Evolutionary conservation across 2,329 filamentous ascomycete species (phyloP).

Genomic region (Clarireedia monteithiana): DNA sequence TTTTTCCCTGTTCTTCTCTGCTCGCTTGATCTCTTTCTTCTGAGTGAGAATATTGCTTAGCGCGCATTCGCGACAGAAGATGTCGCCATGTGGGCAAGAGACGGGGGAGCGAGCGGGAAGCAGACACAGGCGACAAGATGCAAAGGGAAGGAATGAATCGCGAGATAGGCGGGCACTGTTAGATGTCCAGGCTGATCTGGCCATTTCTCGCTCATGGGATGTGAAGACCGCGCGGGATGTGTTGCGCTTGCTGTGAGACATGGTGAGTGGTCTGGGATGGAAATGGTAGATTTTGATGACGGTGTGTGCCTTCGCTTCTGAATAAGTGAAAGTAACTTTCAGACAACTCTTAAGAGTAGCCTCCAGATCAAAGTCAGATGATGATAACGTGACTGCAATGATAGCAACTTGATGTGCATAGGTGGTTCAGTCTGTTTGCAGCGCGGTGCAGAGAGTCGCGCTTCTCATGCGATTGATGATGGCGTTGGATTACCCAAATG

Average conservation of each 20-base stretch:
- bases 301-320: too few relatives aligned
- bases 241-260: constrained; percentile 69
- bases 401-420: too few relatives aligned
- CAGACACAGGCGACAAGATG: constrained; percentile 81
- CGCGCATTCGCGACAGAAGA: constrained; percentile 94
- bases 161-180: constrained; percentile 77
- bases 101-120: constrained; percentile 75
- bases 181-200: constrained; percentile 74
- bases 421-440: too few relatives aligned
- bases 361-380: too few relatives aligned
- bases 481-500: too few relatives aligned
- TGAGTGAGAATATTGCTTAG: constrained; percentile 86
- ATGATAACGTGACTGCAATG: too few relatives aligned
- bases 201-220: constrained; percentile 75
- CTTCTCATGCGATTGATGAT: too few relatives aligned
- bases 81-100: constrained; percentile 73
- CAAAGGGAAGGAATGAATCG: constrained; percentile 89
- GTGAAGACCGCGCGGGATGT: constrained; percentile 92
- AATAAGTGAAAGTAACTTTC: too few relatives aligned
- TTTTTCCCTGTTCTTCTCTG: constrained; percentile 58
- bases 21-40: constrained; percentile 80
- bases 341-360: too few relatives aligned
- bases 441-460: too few relatives aligned
- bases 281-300: too few relatives aligned
- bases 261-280: neutral